A percentile compares a stretch with the other conserved stretches of the same genome.
Evolutionary conservation across 1,284 basidiomycete genomes (phyloP).

Genomic region (Rhizoctonia solani): DNA sequence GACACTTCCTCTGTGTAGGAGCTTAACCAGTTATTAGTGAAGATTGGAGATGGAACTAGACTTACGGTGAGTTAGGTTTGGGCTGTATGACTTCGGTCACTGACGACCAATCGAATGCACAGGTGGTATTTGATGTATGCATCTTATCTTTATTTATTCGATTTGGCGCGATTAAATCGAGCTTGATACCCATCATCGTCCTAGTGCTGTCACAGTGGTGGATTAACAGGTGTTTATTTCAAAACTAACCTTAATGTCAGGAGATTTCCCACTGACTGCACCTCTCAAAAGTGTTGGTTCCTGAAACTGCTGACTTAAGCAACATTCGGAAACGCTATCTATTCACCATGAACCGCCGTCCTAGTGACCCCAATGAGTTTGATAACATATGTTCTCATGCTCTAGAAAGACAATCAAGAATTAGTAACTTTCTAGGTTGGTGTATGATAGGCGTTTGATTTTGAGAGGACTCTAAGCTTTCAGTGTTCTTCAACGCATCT

Average conservation of each 20-base stretch:
- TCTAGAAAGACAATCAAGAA: background rate
- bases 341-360: background rate
- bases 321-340: background rate
- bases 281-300: background rate
- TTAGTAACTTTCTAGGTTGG: background rate
- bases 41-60: background rate
- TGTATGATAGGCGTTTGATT: too few species aligned
- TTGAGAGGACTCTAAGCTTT: too few species aligned
- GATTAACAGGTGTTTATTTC: background rate
- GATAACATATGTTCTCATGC: background rate
- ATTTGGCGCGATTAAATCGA: background rate
- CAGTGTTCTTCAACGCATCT: too few species aligned
- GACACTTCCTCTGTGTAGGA: background rate
- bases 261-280: too few species aligned
- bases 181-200: background rate
- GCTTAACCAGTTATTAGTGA: background rate
- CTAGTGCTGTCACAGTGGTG: slow-evolving; percentile 24
- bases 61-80: slow-evolving; percentile 19
- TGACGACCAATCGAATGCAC: background rate
- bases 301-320: slow-evolving; percentile 5
- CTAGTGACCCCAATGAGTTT: background rate
- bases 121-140: slow-evolving; percentile 27
- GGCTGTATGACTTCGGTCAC: too few species aligned
- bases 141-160: background rate
- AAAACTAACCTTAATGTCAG: background rate